A percentile compares a stretch with the other conserved stretches of the same genome.
Conservation (phyloP, 2,329 filamentous ascomycete species). For the Scedosporium boydii region DNA sequence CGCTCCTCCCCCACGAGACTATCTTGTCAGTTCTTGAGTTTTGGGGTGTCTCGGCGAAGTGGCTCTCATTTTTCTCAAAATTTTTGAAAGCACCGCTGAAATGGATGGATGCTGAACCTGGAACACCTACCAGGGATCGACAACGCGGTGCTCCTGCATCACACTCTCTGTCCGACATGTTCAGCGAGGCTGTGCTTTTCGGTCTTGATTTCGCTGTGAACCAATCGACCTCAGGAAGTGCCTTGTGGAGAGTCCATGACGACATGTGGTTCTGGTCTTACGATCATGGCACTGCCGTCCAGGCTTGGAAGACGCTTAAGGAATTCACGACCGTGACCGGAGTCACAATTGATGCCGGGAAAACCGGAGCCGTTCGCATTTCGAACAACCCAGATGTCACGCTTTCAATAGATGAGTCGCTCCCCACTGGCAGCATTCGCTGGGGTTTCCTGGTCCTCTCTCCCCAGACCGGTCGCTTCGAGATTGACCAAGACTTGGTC, state of each 20-base stretch:
- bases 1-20: constrained; percentile 42
- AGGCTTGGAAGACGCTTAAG: constrained; percentile 49
- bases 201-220: constrained; percentile 58
- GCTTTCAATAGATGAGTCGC: constrained; percentile 17
- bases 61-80: constrained; percentile 48
- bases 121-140: constrained; percentile 31
- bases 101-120: constrained; percentile 43
- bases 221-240: constrained; percentile 38
- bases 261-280: constrained; percentile 59
- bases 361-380: constrained; percentile 39
- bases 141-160: constrained; percentile 50
- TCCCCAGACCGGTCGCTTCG: constrained; percentile 39
- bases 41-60: constrained; percentile 45
- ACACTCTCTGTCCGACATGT: constrained; percentile 47
- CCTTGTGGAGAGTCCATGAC: constrained; percentile 54
- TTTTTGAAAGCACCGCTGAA: constrained; percentile 51
- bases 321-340: constrained; percentile 46
- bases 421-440: constrained; percentile 38
- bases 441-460: constrained; percentile 51
- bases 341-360: constrained; percentile 41
- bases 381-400: constrained; percentile 13
- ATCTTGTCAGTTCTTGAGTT: constrained; percentile 47
- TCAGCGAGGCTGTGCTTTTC: constrained; percentile 53
- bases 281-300: constrained; percentile 38
- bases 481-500: constrained; percentile 50